Evolutionary conservation across 371 early-diverging fungal species (phyloP), one percentile per base, ranked within the genome.

Genomic region (Mortierella sp.): DNA sequence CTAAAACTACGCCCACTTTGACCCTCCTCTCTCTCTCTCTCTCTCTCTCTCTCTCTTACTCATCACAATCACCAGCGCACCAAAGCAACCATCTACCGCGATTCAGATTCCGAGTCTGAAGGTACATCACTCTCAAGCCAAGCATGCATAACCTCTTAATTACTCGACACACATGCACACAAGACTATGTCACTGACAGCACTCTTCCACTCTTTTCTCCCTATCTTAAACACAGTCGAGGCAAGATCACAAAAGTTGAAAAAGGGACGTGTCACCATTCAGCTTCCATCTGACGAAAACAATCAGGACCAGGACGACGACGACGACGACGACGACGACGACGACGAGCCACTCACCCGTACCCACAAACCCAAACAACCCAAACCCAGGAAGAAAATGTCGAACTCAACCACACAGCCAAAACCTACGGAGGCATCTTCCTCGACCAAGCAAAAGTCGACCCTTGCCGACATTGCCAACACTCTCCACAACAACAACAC

Each of bases 321-420:
- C 14, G 52, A 43, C 6, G 47, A 69, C 26, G 45, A 71, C 6
- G 72, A 43, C 22, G 29, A 69, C 44, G 45, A 71, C 6, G 72
- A 76, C 10, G 63, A 74, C 19, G 66, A 72, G n/a, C 37, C 64
- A 4, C 40, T 64, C 26, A 9, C 65, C 31, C 43, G 67, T 39
- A 22, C 45, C 13, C 37, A 64, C 40, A 77, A 50, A 47, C 22
- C 70, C 5, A 63, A 77, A 39, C 66, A 71, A 37, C 69, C 58
- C 8, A 64, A 61, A 39, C 68, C 73, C 31, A 71, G 63, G 55
- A 77, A 77, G 67, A 77, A 71, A 52, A 24, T 29, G 0, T 19
- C 34, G 11, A 53, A 39, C 47, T 66, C 64, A 37, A 4, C 43
- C 58, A 41, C 4, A 14, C 63, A 48, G 29, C 29, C 29, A 40